phyloP scores from a whole-genome alignment of 306 rosid genomes.

The Glycine tomentella region DNA sequence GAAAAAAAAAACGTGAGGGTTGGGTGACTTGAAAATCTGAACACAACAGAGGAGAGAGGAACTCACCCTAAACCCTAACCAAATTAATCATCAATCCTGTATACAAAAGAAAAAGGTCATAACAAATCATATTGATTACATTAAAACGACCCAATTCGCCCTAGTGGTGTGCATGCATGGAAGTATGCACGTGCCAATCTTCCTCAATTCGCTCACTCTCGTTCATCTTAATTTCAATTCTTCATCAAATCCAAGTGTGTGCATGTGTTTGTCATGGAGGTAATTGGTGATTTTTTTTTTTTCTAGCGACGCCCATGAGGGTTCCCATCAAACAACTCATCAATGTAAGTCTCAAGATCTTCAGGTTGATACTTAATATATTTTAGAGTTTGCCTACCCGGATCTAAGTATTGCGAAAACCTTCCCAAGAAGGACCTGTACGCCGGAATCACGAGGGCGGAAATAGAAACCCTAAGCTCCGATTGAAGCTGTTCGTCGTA shows the following conservation, averaged over 20 bases:
- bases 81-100: neutral
- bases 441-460: conserved; percentile 84
- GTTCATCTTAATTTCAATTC: too few relatives aligned
- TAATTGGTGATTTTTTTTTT: too few relatives aligned
- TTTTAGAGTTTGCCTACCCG: conserved; percentile 78
- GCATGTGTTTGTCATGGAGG: too few relatives aligned
- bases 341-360: conserved; percentile 73
- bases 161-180: too few relatives aligned
- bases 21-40: neutral
- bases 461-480: conserved; percentile 81
- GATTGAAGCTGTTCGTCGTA: conserved; percentile 89
- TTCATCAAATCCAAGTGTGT: too few relatives aligned
- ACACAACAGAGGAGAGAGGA: too few relatives aligned
- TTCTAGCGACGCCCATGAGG: conserved; percentile 49
- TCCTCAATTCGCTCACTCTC: too few relatives aligned
- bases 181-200: too few relatives aligned
- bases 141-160: too few relatives aligned
- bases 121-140: neutral
- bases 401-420: conserved; percentile 72
- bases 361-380: conserved; percentile 84
- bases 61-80: too few relatives aligned
- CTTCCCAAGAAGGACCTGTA: conserved; percentile 76
- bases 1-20: neutral
- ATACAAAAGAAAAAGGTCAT: conserved; percentile 16
- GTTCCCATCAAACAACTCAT: conserved; percentile 75